Base-by-base conservation (phyloP, 2,329 filamentous ascomycete species). In the Cadophora malorum region DNA sequence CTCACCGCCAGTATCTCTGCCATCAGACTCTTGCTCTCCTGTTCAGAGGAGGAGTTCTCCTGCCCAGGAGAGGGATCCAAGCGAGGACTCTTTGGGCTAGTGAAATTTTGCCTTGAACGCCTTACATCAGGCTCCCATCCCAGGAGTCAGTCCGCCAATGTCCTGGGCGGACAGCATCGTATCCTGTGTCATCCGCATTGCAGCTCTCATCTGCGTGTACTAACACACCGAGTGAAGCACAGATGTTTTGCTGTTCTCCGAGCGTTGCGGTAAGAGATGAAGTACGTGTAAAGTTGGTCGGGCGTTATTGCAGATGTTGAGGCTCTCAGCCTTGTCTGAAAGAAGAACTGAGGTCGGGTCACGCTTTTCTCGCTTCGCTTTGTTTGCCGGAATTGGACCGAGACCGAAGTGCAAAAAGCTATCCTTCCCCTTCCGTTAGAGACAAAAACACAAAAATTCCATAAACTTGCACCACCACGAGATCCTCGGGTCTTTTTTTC, bases 121-220 rank as follows among this genome's bases (percentile, higher is more conserved):
- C 55, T 35, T 45, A 59, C 35, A 14, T 8, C 31, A 59, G 55
- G 55, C 55, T 59, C n/a, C 33, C 55, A 35, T 23, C 28, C n/a
- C 1, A n/a, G 7, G 21, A 9, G 9, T 35, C 53, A 41, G 7
- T 21, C 33, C 33, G 8, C 55, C 33, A 25, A 25, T 58, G n/a
- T 41, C 35, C 21, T 6, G 55, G 55, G 55, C 55, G 33, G n/a
- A 59, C 33, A 25, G 31, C 31, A 1, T 23, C 10, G 16, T 41
- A 9, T 12, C 38, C 8, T 3, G 14, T 2, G 16, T 33, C 33
- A 59, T 41, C n/a, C n/a, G 33, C n/a, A 35, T 3, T 59, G 33
- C n/a, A 25, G n/a, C 9, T 33, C n/a, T 23, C n/a, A 21, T n/a
- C 7, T 56, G n/a, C 31, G n/a, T 10, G 16, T 21, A 21, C 9